A percentile compares a stretch with the other conserved stretches of the same genome.
phyloP scores from a whole-genome alignment of 352 stramenopile genomes.

The Phytophthora fragariaefolia region DNA sequence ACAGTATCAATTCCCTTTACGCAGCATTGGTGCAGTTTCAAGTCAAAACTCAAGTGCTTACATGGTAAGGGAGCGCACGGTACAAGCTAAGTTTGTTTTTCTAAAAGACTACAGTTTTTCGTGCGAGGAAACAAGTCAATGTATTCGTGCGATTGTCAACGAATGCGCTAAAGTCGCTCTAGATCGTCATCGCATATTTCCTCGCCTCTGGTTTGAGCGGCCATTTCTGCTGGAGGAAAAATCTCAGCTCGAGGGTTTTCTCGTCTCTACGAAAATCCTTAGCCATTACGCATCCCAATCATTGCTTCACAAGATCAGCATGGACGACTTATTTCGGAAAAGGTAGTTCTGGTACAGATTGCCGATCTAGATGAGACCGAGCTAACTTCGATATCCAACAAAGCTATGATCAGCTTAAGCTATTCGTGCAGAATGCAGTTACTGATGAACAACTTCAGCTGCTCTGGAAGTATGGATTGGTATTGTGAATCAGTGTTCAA shows the following conservation, averaged over 20 bases:
- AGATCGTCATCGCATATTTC: slow-evolving; percentile 48
- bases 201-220: slow-evolving; percentile 76
- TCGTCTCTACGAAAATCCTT: slow-evolving; percentile 70
- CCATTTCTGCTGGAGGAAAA: slow-evolving; percentile 80
- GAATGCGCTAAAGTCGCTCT: slow-evolving; percentile 59
- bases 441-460: slow-evolving; percentile 51
- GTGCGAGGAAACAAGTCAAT: slow-evolving; percentile 42
- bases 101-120: slow-evolving; percentile 41
- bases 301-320: slow-evolving; percentile 66
- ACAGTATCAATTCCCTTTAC: slow-evolving; percentile 48
- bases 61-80: slow-evolving; percentile 34
- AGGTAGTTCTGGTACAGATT: slow-evolving; percentile 29
- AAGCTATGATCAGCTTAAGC: slow-evolving; percentile 50
- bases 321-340: slow-evolving; percentile 60
- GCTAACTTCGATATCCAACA: slow-evolving; percentile 1
- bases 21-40: slow-evolving; percentile 69
- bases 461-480: slow-evolving; percentile 61
- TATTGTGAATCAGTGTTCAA: too few species aligned
- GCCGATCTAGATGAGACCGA: not conserved
- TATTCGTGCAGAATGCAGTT: slow-evolving; percentile 43
- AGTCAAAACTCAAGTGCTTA: slow-evolving; percentile 55
- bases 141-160: slow-evolving; percentile 62
- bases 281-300: slow-evolving; percentile 74
- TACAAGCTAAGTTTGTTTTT: not conserved
- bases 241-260: slow-evolving; percentile 76